A percentile compares a stretch with the other conserved stretches of the same genome.
Evolutionary conservation across 1,284 basidiomycete genomes (phyloP).

Genomic region (Cutaneotrichosporon sp.): DNA sequence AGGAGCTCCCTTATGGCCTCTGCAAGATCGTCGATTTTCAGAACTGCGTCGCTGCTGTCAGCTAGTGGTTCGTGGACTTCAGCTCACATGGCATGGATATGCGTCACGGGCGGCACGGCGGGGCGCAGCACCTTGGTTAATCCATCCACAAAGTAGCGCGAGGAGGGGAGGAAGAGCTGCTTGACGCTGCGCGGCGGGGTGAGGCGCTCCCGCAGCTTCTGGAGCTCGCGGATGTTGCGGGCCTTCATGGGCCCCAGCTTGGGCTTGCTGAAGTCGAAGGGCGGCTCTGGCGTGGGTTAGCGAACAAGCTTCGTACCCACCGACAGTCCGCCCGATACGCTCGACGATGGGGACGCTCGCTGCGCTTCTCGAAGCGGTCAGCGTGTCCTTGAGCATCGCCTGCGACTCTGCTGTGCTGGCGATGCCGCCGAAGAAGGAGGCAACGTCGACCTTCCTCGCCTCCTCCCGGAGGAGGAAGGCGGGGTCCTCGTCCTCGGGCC

Average conservation of each 20-base stretch:
- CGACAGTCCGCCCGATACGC: not conserved
- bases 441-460: not conserved
- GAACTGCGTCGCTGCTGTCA: slow-evolving; percentile 1
- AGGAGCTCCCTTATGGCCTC: not conserved
- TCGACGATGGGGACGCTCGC: not conserved
- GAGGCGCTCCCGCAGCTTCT: not conserved
- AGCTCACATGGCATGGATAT: slow-evolving; percentile 8
- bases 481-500: slow-evolving; percentile 16
- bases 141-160: slow-evolving; percentile 5
- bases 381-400: not conserved
- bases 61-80: not conserved
- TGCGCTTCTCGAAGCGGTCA: not conserved
- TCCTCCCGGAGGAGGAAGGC: not conserved
- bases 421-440: not conserved
- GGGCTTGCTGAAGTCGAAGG: not conserved
- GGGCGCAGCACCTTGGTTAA: not conserved
- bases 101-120: not conserved
- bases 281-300: not conserved
- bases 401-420: not conserved
- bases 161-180: slow-evolving; percentile 12
- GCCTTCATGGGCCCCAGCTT: not conserved
- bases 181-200: not conserved
- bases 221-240: not conserved
- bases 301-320: not conserved
- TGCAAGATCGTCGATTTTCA: not conserved